Evolutionary conservation across 495 filamentous ascomycete species (phyloP), one percentile per base, ranked within the genome.

Genomic region (Hyphodiscus hymeniophilus): DNA sequence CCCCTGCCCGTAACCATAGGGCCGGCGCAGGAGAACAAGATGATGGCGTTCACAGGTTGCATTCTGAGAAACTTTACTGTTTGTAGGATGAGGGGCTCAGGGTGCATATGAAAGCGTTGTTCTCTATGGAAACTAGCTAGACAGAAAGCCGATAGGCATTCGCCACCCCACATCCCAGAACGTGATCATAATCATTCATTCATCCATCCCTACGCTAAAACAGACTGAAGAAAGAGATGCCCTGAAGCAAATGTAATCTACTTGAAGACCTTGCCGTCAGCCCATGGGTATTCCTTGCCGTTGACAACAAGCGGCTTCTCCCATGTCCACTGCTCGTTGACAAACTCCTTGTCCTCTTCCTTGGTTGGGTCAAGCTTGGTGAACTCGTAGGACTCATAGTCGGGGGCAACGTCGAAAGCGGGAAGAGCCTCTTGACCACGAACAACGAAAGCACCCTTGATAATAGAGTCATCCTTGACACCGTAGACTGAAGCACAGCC

Each of bases 191-290:
- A 45, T 51, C 55, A 58, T 54, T 30, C 26, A 22, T 50, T 31
- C 34, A 28, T 45, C 30, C 23, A 15, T 15, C 47, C 41, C 41
- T 34, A 23, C 47, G 44, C 38, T 51, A 50, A 54, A 43, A 21
- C 38, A 30, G 45, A 26, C 23, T 2, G 38, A 58, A 52, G 46
- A 55, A 30, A 65, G 53, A 40, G 45, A 51, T 22, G 44, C 21
- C 26, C 17, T 7, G n/a, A 62, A 47, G 55, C 57, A 5, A 28
- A 20, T n/a, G n/a, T 11, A 50, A 62, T 74, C 76, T 92, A 98
- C 83, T 97, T 98, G 83, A 97, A 97, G 65, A 95, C 88, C 79
- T 99, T 95, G 61, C 94, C 94, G 57, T 89, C 86, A 62, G 82
- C 84, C 73, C 73, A 71, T 57, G 66, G 57, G 66, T 75, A 89